Conservation (phyloP, 441 rosid species). For the Melastoma candidum region DNA sequence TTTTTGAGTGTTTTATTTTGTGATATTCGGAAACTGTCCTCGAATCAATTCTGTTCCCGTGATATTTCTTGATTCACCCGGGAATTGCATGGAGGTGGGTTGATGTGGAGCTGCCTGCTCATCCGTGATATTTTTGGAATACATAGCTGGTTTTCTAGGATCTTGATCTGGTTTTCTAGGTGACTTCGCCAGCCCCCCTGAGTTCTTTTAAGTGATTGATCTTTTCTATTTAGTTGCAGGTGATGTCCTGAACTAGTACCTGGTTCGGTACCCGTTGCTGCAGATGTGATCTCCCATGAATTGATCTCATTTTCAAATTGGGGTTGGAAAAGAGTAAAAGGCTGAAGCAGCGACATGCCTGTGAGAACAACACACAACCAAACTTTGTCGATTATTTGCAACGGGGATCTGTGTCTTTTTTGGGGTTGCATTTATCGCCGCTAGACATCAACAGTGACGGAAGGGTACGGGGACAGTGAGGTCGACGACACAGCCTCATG, state of each 20-base stretch:
- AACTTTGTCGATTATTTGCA: constrained; percentile 71
- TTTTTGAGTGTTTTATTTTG: too few relatives aligned
- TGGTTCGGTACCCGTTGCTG: constrained; percentile 26
- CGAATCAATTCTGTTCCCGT: too few relatives aligned
- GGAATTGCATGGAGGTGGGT: too few relatives aligned
- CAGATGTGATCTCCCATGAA: constrained; percentile 45
- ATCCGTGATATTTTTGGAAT: too few relatives aligned
- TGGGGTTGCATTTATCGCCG: constrained; percentile 66
- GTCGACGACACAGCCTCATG: constrained; percentile 88
- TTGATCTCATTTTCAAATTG: constrained; percentile 49
- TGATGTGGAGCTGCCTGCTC: too few relatives aligned
- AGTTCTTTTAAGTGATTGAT: too few relatives aligned
- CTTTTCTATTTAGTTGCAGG: too few relatives aligned
- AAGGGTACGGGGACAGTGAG: constrained; percentile 89
- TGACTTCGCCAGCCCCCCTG: too few relatives aligned
- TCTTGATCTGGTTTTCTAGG: too few relatives aligned
- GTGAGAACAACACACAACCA: constrained; percentile 64
- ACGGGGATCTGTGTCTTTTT: constrained; percentile 57
- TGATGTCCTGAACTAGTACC: constrained; percentile 15
- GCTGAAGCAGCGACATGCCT: constrained; percentile 62
- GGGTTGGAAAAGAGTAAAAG: constrained; percentile 53
- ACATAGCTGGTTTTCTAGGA: too few relatives aligned
- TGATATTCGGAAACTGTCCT: too few relatives aligned
- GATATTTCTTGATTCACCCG: too few relatives aligned
- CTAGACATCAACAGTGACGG: constrained; percentile 54